Evolutionary conservation across 192 early-diverging fungal genomes (phyloP).

Genomic region (Phycomyces blakesleeanus): DNA sequence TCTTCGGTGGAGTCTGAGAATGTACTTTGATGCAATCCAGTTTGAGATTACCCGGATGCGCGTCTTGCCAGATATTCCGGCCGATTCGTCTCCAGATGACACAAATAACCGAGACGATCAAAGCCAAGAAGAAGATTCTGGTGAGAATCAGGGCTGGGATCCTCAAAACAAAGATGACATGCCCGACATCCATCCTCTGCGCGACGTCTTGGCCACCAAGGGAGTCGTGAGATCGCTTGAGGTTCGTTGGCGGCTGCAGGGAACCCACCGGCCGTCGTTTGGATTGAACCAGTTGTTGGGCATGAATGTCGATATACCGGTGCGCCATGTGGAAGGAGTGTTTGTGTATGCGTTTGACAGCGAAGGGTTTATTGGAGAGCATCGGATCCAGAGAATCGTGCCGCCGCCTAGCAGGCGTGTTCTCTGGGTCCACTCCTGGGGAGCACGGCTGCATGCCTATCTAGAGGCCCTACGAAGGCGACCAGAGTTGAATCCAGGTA

Average conservation of each 20-base stretch:
- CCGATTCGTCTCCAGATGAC: no score
- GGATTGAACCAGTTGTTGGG: conserved; percentile 22
- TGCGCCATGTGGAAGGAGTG: conserved; percentile 39
- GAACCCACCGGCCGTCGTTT: conserved; percentile 36
- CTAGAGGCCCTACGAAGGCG: not conserved
- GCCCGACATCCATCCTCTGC: not conserved
- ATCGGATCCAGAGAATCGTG: conserved; percentile 47
- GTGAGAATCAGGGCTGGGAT: no score
- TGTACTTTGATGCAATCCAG: conserved; percentile 48
- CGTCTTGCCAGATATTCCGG: conserved; percentile 20
- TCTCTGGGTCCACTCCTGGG: conserved; percentile 30
- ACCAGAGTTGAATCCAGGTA: not conserved
- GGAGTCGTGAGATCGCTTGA: conserved; percentile 31
- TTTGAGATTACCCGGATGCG: conserved; percentile 43
- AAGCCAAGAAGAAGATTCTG: no score
- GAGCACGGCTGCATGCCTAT: conserved; percentile 25
- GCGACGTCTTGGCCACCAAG: not conserved
- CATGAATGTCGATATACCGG: not conserved
- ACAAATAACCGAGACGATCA: no score
- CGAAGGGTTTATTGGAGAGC: conserved; percentile 40
- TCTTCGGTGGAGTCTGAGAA: conserved; percentile 50
- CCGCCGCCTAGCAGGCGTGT: conserved; percentile 46
- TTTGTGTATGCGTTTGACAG: conserved; percentile 47
- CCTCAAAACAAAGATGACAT: not conserved
- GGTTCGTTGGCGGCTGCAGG: conserved; percentile 47